These are phyloP conservation scores for Pogostemon cablin DNA, from an alignment of 257 asterid species.

Conservation along the genomic window DNA sequence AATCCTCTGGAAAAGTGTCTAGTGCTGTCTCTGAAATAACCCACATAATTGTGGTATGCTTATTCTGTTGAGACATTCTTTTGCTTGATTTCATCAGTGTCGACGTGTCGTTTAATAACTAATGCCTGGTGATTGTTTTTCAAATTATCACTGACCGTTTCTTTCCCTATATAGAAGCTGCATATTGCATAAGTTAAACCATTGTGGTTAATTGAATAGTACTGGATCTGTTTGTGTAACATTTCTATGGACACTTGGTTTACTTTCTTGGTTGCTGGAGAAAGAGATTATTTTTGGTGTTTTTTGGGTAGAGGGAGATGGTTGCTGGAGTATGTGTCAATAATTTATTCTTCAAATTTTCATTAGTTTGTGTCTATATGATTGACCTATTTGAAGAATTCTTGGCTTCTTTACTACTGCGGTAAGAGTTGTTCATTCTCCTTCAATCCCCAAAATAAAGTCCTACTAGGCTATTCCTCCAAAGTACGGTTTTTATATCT, in stretches of 20 bases:
- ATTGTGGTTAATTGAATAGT: not conserved
- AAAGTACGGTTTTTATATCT: not conserved
- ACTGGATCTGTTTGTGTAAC: not conserved
- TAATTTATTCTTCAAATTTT: not conserved
- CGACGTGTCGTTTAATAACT: not conserved
- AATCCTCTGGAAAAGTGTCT: constrained; percentile 38
- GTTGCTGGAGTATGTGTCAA: not conserved
- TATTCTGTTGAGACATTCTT: constrained; percentile 16
- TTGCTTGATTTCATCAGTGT: constrained; percentile 30
- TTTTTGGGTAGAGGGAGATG: not conserved
- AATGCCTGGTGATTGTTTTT: constrained; percentile 11
- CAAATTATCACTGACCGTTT: not conserved
- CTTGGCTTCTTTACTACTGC: not conserved
- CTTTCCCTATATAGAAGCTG: not conserved
- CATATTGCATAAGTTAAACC: constrained; percentile 1
- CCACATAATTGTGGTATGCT: constrained; percentile 89
- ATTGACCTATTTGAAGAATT: constrained; percentile 1
- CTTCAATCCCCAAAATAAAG: not conserved
- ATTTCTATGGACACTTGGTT: constrained; percentile 7
- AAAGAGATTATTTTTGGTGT: not conserved
- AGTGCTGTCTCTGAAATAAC: constrained; percentile 62
- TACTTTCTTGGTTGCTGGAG: not conserved
- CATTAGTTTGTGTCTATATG: not conserved
- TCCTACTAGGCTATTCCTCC: not conserved
- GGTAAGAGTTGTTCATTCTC: not conserved